Evolutionary conservation across 2,329 filamentous ascomycete genomes (phyloP).

Genomic region (Simplicillium aogashimaense): DNA sequence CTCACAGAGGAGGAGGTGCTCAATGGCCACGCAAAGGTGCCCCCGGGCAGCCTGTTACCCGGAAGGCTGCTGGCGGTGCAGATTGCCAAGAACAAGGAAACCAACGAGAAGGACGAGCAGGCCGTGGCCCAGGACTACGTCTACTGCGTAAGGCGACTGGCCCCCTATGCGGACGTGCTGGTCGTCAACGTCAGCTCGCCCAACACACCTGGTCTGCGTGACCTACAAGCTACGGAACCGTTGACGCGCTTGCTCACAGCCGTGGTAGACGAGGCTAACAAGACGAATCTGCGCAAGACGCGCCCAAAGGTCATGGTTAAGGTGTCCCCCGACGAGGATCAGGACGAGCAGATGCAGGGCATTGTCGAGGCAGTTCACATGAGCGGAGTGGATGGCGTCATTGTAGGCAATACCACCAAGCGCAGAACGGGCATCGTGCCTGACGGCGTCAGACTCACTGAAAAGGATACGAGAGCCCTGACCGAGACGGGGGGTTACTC

Average conservation of each 20-base stretch:
- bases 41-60: constrained; percentile 66
- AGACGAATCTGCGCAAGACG: constrained; percentile 51
- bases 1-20: constrained; percentile 65
- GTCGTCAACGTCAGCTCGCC: constrained; percentile 97
- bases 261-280: constrained; percentile 69
- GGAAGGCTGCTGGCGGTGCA: constrained; percentile 82
- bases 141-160: constrained; percentile 76
- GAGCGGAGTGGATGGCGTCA: constrained; percentile 86
- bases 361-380: constrained; percentile 78
- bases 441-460: constrained; percentile 51
- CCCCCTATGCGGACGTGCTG: constrained; percentile 85
- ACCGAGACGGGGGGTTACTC: constrained; percentile 81
- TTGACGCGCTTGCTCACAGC: constrained; percentile 70
- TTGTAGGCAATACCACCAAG: constrained; percentile 96
- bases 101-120: constrained; percentile 72
- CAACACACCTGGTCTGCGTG: constrained; percentile 85
- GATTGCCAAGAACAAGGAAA: constrained; percentile 93
- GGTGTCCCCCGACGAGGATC: constrained; percentile 91
- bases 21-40: constrained; percentile 66
- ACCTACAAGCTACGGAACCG: constrained; percentile 76
- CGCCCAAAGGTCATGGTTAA: constrained; percentile 84
- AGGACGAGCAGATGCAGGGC: constrained; percentile 71
- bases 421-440: constrained; percentile 63
- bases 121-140: constrained; percentile 77
- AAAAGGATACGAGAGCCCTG: constrained; percentile 57